Percentiles rank a stretch among this genome's conserved stretches.
These are phyloP conservation scores for Trichoderma semiorbis DNA, from an alignment of 2,329 filamentous ascomycete species.

Conservation along the genomic window DNA sequence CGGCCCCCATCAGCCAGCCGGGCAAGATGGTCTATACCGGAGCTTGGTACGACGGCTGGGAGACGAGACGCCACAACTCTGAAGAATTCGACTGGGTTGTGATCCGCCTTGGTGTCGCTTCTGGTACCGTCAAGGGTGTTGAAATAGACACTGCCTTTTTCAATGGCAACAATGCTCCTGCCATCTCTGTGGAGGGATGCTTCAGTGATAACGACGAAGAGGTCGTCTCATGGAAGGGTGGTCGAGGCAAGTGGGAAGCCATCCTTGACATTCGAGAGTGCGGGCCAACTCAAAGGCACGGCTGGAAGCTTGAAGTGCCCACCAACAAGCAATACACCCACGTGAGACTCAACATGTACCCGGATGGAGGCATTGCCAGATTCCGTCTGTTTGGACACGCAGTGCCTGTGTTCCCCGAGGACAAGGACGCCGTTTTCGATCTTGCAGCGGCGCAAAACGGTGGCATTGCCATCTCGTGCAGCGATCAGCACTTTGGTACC, in stretches of 20 bases:
- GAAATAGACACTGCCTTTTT: constrained; percentile 82
- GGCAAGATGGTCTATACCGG: constrained; percentile 68
- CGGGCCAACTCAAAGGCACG: constrained; percentile 69
- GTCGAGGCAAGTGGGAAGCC: constrained; percentile 64
- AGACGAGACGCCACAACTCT: constrained; percentile 63
- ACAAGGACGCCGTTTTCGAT: constrained; percentile 65
- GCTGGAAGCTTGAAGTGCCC: constrained; percentile 61
- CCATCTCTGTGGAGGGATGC: constrained; percentile 72
- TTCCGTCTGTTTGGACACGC: constrained; percentile 76
- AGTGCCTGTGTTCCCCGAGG: constrained; percentile 69
- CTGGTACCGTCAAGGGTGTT: constrained; percentile 67
- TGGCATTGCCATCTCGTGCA: constrained; percentile 70
- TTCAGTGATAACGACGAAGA: constrained; percentile 63
- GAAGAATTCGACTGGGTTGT: constrained; percentile 65
- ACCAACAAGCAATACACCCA: constrained; percentile 71
- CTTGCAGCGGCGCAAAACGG: constrained; percentile 76
- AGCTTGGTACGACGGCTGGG: constrained; percentile 70
- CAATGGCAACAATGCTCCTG: constrained; percentile 77
- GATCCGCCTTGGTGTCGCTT: constrained; percentile 64
- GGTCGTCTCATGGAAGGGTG: constrained; percentile 59
- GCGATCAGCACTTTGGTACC: constrained; percentile 79
- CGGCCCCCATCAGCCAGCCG: constrained; percentile 57
- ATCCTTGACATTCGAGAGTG: constrained; percentile 68
- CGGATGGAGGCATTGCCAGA: constrained; percentile 77
- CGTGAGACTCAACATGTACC: constrained; percentile 78